phyloP scores from a whole-genome alignment of 441 rosid species.

The Jatropha podagrica region DNA sequence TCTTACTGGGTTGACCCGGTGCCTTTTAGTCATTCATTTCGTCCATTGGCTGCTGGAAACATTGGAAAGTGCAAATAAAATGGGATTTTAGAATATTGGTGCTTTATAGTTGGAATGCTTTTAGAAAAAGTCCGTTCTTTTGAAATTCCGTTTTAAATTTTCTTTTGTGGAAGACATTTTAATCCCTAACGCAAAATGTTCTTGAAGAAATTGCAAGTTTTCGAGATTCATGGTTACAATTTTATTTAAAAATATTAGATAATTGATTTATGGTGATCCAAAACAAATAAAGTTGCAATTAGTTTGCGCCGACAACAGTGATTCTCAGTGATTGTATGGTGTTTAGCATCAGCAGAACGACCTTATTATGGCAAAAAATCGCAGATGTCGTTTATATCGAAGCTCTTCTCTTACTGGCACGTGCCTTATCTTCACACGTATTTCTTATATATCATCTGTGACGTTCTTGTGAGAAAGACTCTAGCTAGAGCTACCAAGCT shows the following conservation, averaged over 20 bases:
- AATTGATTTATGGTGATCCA: neutral
- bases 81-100: neutral
- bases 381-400: neutral
- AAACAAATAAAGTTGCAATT: neutral
- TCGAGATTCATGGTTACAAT: no score
- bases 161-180: neutral
- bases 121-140: neutral
- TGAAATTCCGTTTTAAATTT: neutral
- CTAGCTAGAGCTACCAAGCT: no score
- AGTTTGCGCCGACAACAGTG: slow-evolving; percentile 27
- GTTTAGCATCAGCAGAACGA: neutral
- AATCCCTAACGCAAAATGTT: no score
- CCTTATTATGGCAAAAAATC: neutral
- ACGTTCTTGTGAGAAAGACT: neutral
- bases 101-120: neutral
- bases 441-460: neutral
- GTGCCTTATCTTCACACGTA: neutral
- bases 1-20: neutral
- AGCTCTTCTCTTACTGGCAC: neutral
- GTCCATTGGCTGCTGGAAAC: neutral
- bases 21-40: neutral
- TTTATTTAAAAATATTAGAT: no score
- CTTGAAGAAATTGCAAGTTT: no score
- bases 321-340: neutral
- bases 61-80: neutral